These are phyloP conservation scores for Linderina pennispora DNA, from an alignment of 192 early-diverging fungal genomes.

Conservation along the genomic window DNA sequence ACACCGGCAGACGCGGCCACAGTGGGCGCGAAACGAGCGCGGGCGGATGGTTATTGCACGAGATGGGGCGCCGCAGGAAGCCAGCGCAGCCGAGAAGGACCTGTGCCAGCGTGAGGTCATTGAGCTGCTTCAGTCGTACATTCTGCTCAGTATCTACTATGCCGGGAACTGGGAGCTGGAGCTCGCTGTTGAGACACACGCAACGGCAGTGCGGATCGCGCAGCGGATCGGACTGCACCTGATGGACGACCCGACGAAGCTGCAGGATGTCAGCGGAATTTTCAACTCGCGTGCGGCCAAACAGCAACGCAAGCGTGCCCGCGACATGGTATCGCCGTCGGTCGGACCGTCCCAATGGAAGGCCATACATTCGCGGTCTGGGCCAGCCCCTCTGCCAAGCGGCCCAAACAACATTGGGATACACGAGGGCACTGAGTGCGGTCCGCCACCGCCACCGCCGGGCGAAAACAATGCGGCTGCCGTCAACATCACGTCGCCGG, in stretches of 20 bases:
- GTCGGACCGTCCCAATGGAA: not conserved
- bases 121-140: constrained; percentile 33
- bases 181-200: constrained; percentile 32
- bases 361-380: not conserved
- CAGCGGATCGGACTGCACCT: constrained; percentile 37
- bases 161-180: constrained; percentile 30
- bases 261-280: constrained; percentile 29
- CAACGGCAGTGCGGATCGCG: constrained; percentile 28
- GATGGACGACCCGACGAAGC: constrained; percentile 26
- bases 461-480: not conserved
- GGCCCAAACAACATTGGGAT: constrained; percentile 10
- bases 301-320: constrained; percentile 26
- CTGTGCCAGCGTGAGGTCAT: constrained; percentile 23
- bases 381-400: constrained; percentile 10
- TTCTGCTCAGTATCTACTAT: constrained; percentile 38
- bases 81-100: constrained; percentile 7
- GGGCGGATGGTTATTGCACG: constrained; percentile 9
- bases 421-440: not conserved
- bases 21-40: constrained; percentile 16
- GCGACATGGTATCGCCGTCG: constrained; percentile 5
- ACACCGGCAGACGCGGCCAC: constrained; percentile 9
- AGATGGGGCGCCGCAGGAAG: too few relatives aligned
- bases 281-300: constrained; percentile 18
- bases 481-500: not conserved
- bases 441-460: too few relatives aligned